phyloP scores from a whole-genome alignment of 164 flowering plant genomes.

The Stephania japonica region DNA sequence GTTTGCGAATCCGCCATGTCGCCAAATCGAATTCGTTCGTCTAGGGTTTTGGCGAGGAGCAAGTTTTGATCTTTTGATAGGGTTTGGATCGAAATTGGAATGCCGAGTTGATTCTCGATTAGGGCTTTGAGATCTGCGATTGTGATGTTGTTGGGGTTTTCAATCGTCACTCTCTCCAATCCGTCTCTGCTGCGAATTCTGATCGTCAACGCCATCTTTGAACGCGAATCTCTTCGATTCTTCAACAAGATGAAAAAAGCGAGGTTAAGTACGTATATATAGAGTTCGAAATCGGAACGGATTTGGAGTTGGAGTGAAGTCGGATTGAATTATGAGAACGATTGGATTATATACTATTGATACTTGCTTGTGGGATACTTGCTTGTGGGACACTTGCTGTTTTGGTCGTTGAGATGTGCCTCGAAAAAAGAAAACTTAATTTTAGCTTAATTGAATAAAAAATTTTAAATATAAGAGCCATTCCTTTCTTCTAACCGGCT shows the following conservation, averaged over 20 bases:
- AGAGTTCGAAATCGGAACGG: too few relatives aligned
- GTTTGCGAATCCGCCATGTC: conserved; percentile 59
- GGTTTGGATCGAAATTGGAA: conserved; percentile 59
- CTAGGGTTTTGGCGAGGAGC: conserved; percentile 65
- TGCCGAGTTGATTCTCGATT: conserved; percentile 62
- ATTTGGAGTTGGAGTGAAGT: too few relatives aligned
- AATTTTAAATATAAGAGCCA: too few relatives aligned
- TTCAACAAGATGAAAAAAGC: neutral
- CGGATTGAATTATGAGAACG: too few relatives aligned
- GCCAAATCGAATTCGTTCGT: conserved; percentile 38
- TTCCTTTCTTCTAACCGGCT: too few relatives aligned
- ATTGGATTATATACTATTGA: too few relatives aligned
- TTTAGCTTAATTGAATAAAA: too few relatives aligned
- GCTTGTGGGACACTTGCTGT: too few relatives aligned
- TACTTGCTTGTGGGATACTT: too few relatives aligned
- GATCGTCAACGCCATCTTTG: conserved; percentile 48
- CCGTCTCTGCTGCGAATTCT: conserved; percentile 91
- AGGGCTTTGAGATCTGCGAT: conserved; percentile 53
- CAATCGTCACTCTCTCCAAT: conserved; percentile 51
- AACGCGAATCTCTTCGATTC: conserved; percentile 5
- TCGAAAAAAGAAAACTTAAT: too few relatives aligned
- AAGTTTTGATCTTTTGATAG: conserved; percentile 72
- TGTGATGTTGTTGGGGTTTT: conserved; percentile 39
- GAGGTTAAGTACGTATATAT: too few relatives aligned
- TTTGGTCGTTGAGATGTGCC: too few relatives aligned